Conservation (phyloP, 2,329 filamentous ascomycete genomes). For the Fusarium nematophilum region DNA sequence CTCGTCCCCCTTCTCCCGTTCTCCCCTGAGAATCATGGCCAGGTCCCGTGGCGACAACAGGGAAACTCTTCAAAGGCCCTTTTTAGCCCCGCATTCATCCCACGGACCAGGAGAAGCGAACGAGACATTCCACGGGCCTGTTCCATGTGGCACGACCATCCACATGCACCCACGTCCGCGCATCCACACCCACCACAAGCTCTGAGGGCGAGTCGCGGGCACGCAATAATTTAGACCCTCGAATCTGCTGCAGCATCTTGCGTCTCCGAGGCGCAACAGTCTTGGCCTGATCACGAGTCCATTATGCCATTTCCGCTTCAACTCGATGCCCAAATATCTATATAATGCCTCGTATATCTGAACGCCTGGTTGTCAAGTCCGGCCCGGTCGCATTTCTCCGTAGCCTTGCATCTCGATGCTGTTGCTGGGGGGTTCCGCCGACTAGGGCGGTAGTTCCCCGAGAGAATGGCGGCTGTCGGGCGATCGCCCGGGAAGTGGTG, state of each 20-base stretch:
- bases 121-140: slow-evolving; percentile 23
- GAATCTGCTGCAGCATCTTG: not conserved
- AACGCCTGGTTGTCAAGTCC: not conserved
- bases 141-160: slow-evolving; percentile 31
- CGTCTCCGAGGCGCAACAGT: not conserved
- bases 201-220: not conserved
- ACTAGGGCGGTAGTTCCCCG: slow-evolving; percentile 25
- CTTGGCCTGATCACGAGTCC: not conserved
- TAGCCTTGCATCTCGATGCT: slow-evolving; percentile 28
- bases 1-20: too few relatives aligned
- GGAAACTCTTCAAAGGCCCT: slow-evolving; percentile 19
- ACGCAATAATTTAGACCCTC: slow-evolving; percentile 18
- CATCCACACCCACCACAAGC: slow-evolving; percentile 17
- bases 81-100: slow-evolving; percentile 25
- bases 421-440: slow-evolving; percentile 26
- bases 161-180: slow-evolving; percentile 18
- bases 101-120: slow-evolving; percentile 22
- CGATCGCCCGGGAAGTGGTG: slow-evolving; percentile 42
- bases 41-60: slow-evolving; percentile 17
- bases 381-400: not conserved
- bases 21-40: slow-evolving; percentile 8
- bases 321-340: too few relatives aligned
- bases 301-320: not conserved
- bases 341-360: too few relatives aligned
- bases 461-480: slow-evolving; percentile 41